Base-by-base conservation (phyloP, 2,329 filamentous ascomycete species). In the Fusarium piperis region DNA sequence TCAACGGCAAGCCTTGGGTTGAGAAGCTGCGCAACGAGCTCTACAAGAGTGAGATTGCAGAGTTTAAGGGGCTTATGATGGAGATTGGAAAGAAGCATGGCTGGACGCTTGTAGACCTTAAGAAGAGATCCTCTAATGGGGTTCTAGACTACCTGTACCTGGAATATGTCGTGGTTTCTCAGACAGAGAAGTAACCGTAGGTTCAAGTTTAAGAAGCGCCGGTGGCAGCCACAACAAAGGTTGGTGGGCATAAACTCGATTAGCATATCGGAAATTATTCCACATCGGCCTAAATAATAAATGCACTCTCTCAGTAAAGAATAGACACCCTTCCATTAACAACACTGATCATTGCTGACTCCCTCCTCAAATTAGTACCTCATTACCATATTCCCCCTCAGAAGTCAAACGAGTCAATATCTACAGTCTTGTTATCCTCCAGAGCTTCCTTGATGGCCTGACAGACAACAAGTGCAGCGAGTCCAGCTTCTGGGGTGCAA, bases 401-500 rank as follows among this genome's bases (percentile, higher is more conserved):
- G 23, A 72, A 67, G 4, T 51, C 64, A 53, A 70, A 62, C 6
- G 46, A 20, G 5, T 72, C 63, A 32, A 78, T 74, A 0, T 76
- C 67, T 0, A 79, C 70, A 0, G 76, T 77, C 15, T 48, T 71
- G 26, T 78, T 74, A 11, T 79, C 62, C 30, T 76, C 77, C 64
- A 89, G 79, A 0, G 85, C 83, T 64, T 77, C 79, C 67, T 81
- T 83, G 36, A 89, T 81, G 15, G 86, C 86, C 39, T 88, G 82
- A 72, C 86, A 88, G 53, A 89, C 86, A 28, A 83, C 72, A 71
- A 89, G 76, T 2, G 87, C 88, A 33, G 83, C 81, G 52, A 89
- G 76, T 0, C 85, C 88, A 65, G 87, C 86, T 33, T 82, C 78
- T 0, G 81, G 83, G 9, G 82, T 83, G 72, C 88, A 89, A 32